phyloP scores from a whole-genome alignment of 345 rosid species.

The Euclidium syriacum region DNA sequence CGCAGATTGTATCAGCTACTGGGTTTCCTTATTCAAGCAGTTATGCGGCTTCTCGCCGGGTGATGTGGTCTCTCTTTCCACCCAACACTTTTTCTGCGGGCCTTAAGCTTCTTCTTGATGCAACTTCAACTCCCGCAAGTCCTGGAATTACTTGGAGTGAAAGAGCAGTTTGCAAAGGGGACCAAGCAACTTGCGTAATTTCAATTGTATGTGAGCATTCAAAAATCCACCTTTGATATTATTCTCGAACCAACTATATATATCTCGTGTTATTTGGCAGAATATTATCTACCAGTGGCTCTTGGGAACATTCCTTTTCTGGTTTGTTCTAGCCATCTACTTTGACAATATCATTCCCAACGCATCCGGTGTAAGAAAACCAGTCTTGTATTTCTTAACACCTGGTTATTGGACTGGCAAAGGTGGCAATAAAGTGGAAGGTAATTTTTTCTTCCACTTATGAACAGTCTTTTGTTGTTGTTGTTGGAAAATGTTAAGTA shows the following conservation, averaged over 20 bases:
- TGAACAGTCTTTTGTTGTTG: not conserved
- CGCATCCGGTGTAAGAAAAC: constrained; percentile 72
- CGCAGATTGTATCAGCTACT: constrained; percentile 49
- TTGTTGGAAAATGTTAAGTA: not conserved
- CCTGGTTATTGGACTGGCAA: constrained; percentile 88
- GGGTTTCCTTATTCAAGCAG: constrained; percentile 58
- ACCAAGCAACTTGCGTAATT: constrained; percentile 54
- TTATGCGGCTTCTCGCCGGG: constrained; percentile 28
- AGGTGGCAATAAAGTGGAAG: constrained; percentile 72
- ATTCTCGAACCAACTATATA: not conserved
- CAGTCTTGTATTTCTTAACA: constrained; percentile 62
- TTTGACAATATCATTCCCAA: constrained; percentile 81
- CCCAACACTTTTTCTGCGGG: constrained; percentile 79
- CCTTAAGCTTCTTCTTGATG: constrained; percentile 48
- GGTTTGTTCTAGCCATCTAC: constrained; percentile 79
- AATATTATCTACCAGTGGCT: constrained; percentile 75
- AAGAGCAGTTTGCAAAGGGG: constrained; percentile 50
- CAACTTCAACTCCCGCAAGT: constrained; percentile 63
- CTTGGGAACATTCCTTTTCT: constrained; percentile 45
- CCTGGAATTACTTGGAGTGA: constrained; percentile 79
- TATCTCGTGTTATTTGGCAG: constrained; percentile 46
- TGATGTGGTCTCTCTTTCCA: constrained; percentile 77
- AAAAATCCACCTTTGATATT: not conserved
- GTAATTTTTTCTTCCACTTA: constrained; percentile 43
- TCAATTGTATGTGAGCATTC: constrained; percentile 55